These are phyloP conservation scores for Chrysosporium queenslandicum DNA, from an alignment of 2,329 filamentous ascomycete genomes.

Conservation along the genomic window DNA sequence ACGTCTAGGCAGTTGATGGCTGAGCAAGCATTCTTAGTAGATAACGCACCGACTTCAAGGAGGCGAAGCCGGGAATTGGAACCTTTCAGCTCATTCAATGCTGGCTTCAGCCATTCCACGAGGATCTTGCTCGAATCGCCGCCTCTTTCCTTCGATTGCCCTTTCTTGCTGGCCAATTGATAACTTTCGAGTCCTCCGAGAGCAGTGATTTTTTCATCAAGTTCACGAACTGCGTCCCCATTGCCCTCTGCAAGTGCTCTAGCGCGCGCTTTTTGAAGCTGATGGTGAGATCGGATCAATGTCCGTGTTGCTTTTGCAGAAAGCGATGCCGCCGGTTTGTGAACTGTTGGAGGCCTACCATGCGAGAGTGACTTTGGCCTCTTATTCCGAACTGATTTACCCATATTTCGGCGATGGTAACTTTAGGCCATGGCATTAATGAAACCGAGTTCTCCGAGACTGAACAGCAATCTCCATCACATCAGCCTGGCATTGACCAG, in stretches of 20 bases:
- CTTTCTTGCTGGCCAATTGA: constrained; percentile 53
- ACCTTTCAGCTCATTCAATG: constrained; percentile 20
- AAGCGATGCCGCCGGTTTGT: constrained; percentile 32
- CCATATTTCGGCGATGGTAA: constrained; percentile 11
- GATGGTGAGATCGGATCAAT: constrained; percentile 51
- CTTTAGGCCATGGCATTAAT: neutral
- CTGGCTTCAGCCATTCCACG: constrained; percentile 46
- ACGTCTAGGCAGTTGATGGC: constrained; percentile 60
- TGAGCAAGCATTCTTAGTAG: constrained; percentile 74
- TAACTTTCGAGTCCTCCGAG: constrained; percentile 52
- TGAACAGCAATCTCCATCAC: too few relatives aligned
- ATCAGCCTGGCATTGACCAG: neutral
- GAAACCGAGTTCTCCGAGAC: neutral
- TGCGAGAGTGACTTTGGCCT: constrained; percentile 34
- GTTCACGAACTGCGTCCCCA: constrained; percentile 30
- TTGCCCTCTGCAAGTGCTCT: constrained; percentile 42
- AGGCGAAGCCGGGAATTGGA: constrained; percentile 44
- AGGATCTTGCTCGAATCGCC: constrained; percentile 54
- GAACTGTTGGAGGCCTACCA: constrained; percentile 37
- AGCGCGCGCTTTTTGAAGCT: constrained; percentile 47
- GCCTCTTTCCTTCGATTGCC: constrained; percentile 50
- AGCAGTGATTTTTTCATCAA: constrained; percentile 44
- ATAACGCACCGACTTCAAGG: constrained; percentile 83
- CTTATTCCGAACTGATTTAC: constrained; percentile 24
- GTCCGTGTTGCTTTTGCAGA: constrained; percentile 50